phyloP scores from a whole-genome alignment of 371 early-diverging fungal genomes.

The Circinella minor region DNA sequence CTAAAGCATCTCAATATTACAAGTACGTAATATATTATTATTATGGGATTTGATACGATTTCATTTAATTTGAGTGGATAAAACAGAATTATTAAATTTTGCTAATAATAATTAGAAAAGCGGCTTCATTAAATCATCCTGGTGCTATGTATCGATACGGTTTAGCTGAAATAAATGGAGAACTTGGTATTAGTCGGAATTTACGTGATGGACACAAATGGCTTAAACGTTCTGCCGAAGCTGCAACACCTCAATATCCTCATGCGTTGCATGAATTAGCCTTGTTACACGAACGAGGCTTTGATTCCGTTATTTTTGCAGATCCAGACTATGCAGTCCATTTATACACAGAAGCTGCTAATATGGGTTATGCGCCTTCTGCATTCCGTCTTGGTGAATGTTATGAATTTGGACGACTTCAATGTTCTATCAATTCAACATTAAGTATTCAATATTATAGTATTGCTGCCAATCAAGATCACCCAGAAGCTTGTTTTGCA shows the following conservation, averaged over 20 bases:
- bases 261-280: conserved; percentile 84
- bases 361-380: conserved; percentile 70
- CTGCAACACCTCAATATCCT: conserved; percentile 75
- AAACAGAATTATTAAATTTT: too few relatives aligned
- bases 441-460: conserved; percentile 79
- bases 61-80: too few relatives aligned
- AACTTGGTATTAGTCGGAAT: conserved; percentile 64
- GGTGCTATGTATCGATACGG: conserved; percentile 79
- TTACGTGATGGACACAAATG: conserved; percentile 82
- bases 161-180: conserved; percentile 75
- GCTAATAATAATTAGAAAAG: conserved; percentile 59
- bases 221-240: conserved; percentile 79
- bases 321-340: conserved; percentile 73
- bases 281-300: conserved; percentile 73
- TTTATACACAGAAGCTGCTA: conserved; percentile 65
- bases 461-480: conserved; percentile 86
- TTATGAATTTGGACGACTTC: conserved; percentile 76
- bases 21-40: conserved; percentile 31
- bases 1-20: conserved; percentile 67
- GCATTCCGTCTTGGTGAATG: conserved; percentile 82
- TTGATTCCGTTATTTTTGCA: conserved; percentile 69
- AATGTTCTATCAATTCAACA: conserved; percentile 69
- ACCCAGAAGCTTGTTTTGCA: conserved; percentile 92
- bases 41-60: too few relatives aligned
- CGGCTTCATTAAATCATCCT: conserved; percentile 73